Evolutionary conservation across 2,329 filamentous ascomycete genomes (phyloP), one percentile per base, ranked within the genome.

Genomic region (Geosmithia putterillii): DNA sequence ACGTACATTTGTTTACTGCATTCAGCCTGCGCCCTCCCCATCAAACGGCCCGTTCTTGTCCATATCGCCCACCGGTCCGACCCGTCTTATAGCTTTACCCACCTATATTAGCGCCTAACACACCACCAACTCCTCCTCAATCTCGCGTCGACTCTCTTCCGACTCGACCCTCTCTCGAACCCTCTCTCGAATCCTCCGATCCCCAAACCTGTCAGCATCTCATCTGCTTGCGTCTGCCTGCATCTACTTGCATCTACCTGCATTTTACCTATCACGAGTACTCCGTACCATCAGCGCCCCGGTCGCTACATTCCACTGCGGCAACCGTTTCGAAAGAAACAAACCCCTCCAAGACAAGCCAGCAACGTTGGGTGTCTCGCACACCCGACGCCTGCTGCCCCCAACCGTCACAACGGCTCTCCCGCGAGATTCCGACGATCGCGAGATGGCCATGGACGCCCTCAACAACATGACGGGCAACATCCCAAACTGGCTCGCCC

Each of bases 401-500:
- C 38, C 15, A 14, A 20, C 38, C n/a, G 19, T n/a, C 38, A 40
- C 4, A 8, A 40, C 38, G 38, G 38, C 38, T n/a, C 17, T n/a
- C 14, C 22, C 21, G 3, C 10, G 19, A n/a, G 18, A 17, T 18
- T 12, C 38, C 15, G 21, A 23, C 10, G 14, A 7, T 6, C 14
- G 34, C 51, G 53, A 54, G 42, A 64, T 66, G 62, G 63, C 66
- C 47, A 72, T 74, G 61, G 77, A 81, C 46, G 71, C 76, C 22
- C 60, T 82, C 44, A 69, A 63, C 44, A 70, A 69, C 46, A 64
- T 82, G 34, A 64, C 66, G 43, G 64, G 57, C 49, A 74, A 78
- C 46, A 66, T 79, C 37, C 78, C 77, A 15, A 69, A 73, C 55
- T 82, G 78, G 78, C 62, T 74, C 34, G 63, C 63, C 46, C 69